Evolutionary conservation across 345 rosid genomes (phyloP), one percentile per base, ranked within the genome.

Genomic region (Viola odorata): DNA sequence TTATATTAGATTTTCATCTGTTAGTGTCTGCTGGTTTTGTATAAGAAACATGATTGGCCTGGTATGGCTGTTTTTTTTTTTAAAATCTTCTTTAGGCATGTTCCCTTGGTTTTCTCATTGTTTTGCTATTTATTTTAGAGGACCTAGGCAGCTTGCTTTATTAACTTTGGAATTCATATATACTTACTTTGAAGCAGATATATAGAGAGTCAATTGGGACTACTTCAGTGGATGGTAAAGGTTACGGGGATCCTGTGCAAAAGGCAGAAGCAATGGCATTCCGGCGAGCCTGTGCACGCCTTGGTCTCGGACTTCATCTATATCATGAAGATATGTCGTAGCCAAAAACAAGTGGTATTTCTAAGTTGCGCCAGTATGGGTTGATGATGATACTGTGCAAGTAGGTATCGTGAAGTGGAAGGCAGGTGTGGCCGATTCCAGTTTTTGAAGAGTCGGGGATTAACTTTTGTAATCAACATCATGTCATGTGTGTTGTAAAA

Each of bases 231-330:
- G 81, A 82, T 37, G 83, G 78, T 38, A 63, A 41, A 23, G 89
- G 91, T 53, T 82, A 81, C 50, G 95, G 95, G 40, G 92, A 91
- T 81, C 82, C 95, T 52, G 85, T 85, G 47, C 92, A 87, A 69
- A 85, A 84, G 75, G 97, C 97, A 8, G 96, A 91, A 77, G 91
- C 94, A 41, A 87, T 91, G 97, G 96, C 97, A 14, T 91, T 88
- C 70, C 85, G 94, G 3, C 78, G 96, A 55, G 92, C 94, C 5
- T 91, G 96, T 72, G 97, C 91, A 4, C 81, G 91, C 54, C 77
- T 91, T 61, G 97, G 97, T 38, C 88, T 87, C 4, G 97, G 96
- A 23, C 96, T 87, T 72, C 91, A 91, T 72, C 92, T 87, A 57
- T 91, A 87, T 64, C 94, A 88, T 64, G 96, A 91, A 64, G 96